Base-by-base conservation (phyloP, 139 green algal species). In the Chlamydomonas incerta region DNA sequence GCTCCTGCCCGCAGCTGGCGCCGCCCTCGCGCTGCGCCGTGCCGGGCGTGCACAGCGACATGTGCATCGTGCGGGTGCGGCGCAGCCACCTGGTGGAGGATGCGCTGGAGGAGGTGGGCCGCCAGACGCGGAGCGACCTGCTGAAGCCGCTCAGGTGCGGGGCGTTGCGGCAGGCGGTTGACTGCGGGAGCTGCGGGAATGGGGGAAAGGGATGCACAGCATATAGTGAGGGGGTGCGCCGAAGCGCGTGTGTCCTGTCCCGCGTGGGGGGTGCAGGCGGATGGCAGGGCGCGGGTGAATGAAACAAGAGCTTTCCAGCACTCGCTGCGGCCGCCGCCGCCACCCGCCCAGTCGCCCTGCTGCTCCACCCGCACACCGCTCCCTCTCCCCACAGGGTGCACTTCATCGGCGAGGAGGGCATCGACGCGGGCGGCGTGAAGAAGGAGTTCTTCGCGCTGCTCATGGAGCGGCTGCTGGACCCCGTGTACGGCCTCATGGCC, bases 361-460 rank as follows among this genome's bases (percentile, higher is more conserved):
- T n/a, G n/a, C n/a, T n/a, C n/a, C n/a, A n/a, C n/a, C n/a, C n/a
- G n/a, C n/a, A n/a, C n/a, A n/a, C n/a, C n/a, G n/a, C n/a, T n/a
- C n/a, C n/a, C n/a, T n/a, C n/a, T n/a, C n/a, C n/a, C 33, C 31
- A 29, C 77, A 85, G 95, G 63, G 96, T 99, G 85, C 95, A 99
- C 90, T 99, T 99, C 88, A 99, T 99, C 65, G 95, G 95, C 6
- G 96, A 99, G 93, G 96, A 98, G 34, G 96, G 96, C 79, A 97
- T 99, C 46, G 96, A 99, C 74, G 95, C 95, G 28, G 96, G 96
- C 24, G 87, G 84, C n/a, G 82, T 88, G 0, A 82, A 88, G 33
- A 98, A 98, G 91, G 96, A 99, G 92, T 99, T 99, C 81, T 98
- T 99, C 92, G 94, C 97, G 91, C 94, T 99, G 82, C 92, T 99